A percentile compares a stretch with the other conserved stretches of the same genome.
These are phyloP conservation scores for Lachancea meyersii DNA, from an alignment of 805 yeast genomes.

Conservation along the genomic window DNA sequence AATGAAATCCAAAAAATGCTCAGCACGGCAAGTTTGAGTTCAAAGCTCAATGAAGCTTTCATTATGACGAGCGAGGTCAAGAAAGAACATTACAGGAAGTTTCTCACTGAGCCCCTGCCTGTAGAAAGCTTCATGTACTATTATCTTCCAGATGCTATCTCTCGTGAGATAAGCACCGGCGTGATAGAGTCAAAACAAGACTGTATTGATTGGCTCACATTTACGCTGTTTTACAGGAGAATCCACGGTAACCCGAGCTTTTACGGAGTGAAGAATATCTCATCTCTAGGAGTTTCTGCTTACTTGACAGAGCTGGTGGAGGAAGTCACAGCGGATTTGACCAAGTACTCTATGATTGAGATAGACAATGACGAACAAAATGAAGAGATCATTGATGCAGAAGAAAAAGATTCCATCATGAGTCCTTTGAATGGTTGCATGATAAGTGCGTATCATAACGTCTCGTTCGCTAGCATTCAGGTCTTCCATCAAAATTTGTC, in stretches of 20 bases:
- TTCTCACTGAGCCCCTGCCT: conserved; percentile 70
- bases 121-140: conserved; percentile 68
- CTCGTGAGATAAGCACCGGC: conserved; percentile 66
- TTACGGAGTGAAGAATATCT: conserved; percentile 66
- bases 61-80: conserved; percentile 53
- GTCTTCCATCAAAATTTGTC: conserved; percentile 47
- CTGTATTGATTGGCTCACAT: conserved; percentile 87
- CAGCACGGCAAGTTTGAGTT: conserved; percentile 34
- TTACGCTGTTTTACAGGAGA: conserved; percentile 75
- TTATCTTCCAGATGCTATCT: conserved; percentile 57
- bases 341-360: conserved; percentile 56
- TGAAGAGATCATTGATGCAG: conserved; percentile 22
- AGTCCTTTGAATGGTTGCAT: conserved; percentile 62
- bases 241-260: conserved; percentile 78
- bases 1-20: conserved; percentile 62
- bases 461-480: conserved; percentile 63
- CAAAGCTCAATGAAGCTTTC: conserved; percentile 33
- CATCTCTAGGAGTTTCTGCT: conserved; percentile 68
- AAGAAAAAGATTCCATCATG: conserved; percentile 38
- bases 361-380: conserved; percentile 37
- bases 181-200: conserved; percentile 67
- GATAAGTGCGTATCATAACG: conserved; percentile 67
- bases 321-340: conserved; percentile 54
- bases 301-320: conserved; percentile 82
- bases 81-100: conserved; percentile 60